Base-by-base conservation (phyloP, 441 rosid species). In the Erodium trifolium region DNA sequence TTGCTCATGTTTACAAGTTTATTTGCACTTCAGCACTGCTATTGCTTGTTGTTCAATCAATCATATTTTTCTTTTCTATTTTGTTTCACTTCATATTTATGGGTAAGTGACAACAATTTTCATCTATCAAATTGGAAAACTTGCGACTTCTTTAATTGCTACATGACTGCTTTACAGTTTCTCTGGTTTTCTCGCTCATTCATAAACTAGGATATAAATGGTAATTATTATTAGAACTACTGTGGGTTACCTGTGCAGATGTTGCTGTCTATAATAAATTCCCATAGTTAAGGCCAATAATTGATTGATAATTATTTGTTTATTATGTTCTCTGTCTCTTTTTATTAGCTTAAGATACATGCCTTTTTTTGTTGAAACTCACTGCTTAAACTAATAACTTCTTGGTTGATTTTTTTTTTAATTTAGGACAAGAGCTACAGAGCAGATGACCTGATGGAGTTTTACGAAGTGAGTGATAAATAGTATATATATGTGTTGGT, bases 401-500 rank as follows among this genome's bases (percentile, higher is more conserved):
- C 37, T 59, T 49, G 41, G 55, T 63, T 19, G 72, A 65, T 57
- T 68, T 65, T 71, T 57, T 68, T 65, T 71, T 3, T 34, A 5
- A 45, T 60, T 65, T 77, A 93, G 97, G 86, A 71, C 34, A 89
- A 83, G 81, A 80, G 69, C 80, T 93, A 82, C 91, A 87, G 84
- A 86, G 93, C 92, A 79, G 88, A 88, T 71, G 87, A 87, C 72
- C 83, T 94, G 78, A 88, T 94, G 81, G 91, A 90, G 73, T 89
- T 83, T 72, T 94, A 91, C 82, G 85, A 83, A 86, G 97, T 93
- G 78, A 77, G 82, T 71, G 29, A 17, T 19, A 45, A 45, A 31
- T 27, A 12, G 45, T 57, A 18, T 19, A 57, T 57, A 57, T 16
- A 23, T 23, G 27, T 23, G 2, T 23, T 0, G 27, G 27, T 23